Percentiles rank a stretch among this genome's conserved stretches.
phyloP scores from a whole-genome alignment of 495 filamentous ascomycete species.

The Talaromyces borbonicus region DNA sequence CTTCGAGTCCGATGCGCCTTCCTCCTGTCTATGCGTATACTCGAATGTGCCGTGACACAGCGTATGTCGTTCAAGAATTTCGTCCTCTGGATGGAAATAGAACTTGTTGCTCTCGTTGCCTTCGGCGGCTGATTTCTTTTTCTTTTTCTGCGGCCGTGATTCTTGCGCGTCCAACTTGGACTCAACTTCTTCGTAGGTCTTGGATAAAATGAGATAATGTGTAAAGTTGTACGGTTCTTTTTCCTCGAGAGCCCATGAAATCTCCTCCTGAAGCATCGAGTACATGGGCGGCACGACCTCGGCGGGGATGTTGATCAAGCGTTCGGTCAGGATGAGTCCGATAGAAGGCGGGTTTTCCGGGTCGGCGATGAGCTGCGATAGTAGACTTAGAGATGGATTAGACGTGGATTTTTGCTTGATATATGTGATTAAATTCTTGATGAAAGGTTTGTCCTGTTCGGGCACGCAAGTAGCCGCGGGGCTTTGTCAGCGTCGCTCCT shows the following conservation, averaged over 20 bases:
- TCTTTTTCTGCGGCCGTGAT: slow-evolving; percentile 63
- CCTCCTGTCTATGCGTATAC: slow-evolving; percentile 66
- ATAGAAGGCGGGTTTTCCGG: slow-evolving; percentile 42
- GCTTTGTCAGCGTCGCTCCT: not conserved
- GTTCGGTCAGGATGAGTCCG: slow-evolving; percentile 81
- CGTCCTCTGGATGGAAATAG: slow-evolving; percentile 97
- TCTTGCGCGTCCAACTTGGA: slow-evolving; percentile 68
- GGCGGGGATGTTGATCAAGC: slow-evolving; percentile 88
- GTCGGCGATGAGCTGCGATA: slow-evolving; percentile 46
- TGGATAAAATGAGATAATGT: slow-evolving; percentile 84
- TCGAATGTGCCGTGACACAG: slow-evolving; percentile 54
- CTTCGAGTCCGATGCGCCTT: slow-evolving; percentile 79
- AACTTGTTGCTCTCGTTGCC: slow-evolving; percentile 41
- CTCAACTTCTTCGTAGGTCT: slow-evolving; percentile 79
- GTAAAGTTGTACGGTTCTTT: slow-evolving; percentile 89
- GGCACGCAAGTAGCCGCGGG: too few species aligned
- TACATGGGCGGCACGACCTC: slow-evolving; percentile 95
- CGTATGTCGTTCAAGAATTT: slow-evolving; percentile 70
- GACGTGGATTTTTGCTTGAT: slow-evolving; percentile 48
- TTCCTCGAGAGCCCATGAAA: slow-evolving; percentile 79
- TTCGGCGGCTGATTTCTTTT: slow-evolving; percentile 46
- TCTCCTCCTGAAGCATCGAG: slow-evolving; percentile 87
- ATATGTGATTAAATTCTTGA: slow-evolving; percentile 63
- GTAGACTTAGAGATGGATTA: slow-evolving; percentile 40
- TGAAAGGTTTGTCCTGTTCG: slow-evolving; percentile 58